Evolutionary conservation across 23 red algal species (phyloP).

Genomic region (Gracilaria gracilis): DNA sequence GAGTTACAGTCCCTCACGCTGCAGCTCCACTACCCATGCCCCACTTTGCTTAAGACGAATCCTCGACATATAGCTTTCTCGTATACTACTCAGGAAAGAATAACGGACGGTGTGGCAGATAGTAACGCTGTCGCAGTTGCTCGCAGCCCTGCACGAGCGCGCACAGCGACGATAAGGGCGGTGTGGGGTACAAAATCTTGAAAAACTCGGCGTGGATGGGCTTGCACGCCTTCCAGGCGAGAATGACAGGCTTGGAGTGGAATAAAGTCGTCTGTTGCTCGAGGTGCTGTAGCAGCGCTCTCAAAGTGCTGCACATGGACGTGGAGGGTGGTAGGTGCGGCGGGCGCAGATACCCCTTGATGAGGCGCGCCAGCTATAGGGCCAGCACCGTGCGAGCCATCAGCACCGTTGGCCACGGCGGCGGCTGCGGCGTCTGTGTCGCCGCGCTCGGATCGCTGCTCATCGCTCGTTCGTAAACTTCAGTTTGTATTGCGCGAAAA

Average conservation of each 20-base stretch:
- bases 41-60: too few species aligned
- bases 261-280: slow-evolving; percentile 42
- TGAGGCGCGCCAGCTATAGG: slow-evolving; percentile 40
- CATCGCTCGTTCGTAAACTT: too few species aligned
- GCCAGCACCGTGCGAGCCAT: slow-evolving; percentile 20
- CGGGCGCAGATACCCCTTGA: slow-evolving; percentile 29
- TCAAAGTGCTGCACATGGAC: slow-evolving; percentile 41
- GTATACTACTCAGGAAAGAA: too few species aligned
- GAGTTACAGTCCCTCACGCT: too few species aligned
- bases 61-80: too few species aligned
- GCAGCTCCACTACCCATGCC: too few species aligned
- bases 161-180: slow-evolving; percentile 35
- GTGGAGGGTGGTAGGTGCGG: slow-evolving; percentile 5
- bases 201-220: slow-evolving; percentile 61
- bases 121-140: slow-evolving; percentile 19
- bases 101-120: slow-evolving; percentile 34
- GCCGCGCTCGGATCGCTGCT: background rate
- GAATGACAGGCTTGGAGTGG: slow-evolving; percentile 39
- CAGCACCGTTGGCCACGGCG: background rate
- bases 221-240: slow-evolving; percentile 54
- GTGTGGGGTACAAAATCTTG: slow-evolving; percentile 63
- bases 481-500: too few species aligned
- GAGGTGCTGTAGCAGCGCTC: slow-evolving; percentile 12
- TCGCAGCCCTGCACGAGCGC: slow-evolving; percentile 56
- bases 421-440: background rate